phyloP scores from a whole-genome alignment of 805 yeast species.

The Ogataea angusta region DNA sequence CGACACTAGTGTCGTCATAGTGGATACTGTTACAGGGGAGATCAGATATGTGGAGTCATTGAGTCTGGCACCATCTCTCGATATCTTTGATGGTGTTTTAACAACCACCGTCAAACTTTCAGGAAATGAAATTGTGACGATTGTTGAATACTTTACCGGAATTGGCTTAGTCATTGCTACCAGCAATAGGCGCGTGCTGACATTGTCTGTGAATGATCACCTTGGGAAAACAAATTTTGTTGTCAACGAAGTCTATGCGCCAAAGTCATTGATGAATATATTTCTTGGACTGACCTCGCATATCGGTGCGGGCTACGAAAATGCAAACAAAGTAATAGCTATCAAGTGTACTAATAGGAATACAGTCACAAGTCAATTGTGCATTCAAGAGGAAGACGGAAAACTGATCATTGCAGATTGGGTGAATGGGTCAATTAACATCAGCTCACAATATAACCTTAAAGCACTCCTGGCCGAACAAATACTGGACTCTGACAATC shows the following conservation, averaged over 20 bases:
- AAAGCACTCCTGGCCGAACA: constrained; percentile 14
- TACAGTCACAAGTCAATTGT: constrained; percentile 39
- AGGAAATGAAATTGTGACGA: constrained; percentile 53
- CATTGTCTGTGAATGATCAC: constrained; percentile 63
- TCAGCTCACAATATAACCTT: constrained; percentile 29
- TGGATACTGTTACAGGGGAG: constrained; percentile 56
- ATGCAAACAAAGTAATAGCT: constrained; percentile 50
- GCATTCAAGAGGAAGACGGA: constrained; percentile 47
- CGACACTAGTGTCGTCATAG: constrained; percentile 67
- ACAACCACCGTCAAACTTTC: constrained; percentile 40
- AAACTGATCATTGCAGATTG: constrained; percentile 34
- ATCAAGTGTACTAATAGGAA: constrained; percentile 46
- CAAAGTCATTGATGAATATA: constrained; percentile 21
- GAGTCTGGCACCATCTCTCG: constrained; percentile 61
- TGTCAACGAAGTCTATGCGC: constrained; percentile 20
- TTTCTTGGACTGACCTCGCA: constrained; percentile 18
- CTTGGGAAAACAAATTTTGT: constrained; percentile 53
- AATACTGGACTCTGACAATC: constrained; percentile 40
- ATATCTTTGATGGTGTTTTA: constrained; percentile 32
- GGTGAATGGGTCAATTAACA: constrained; percentile 32
- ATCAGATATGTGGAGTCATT: constrained; percentile 73
- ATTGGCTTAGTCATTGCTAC: constrained; percentile 74
- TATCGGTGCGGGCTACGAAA: constrained; percentile 20
- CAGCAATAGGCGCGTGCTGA: constrained; percentile 59
- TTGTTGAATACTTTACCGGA: constrained; percentile 62